Percentiles rank a stretch among this genome's conserved stretches.
Conservation (phyloP, 345 rosid genomes). For the Euphorbia lathyris region DNA sequence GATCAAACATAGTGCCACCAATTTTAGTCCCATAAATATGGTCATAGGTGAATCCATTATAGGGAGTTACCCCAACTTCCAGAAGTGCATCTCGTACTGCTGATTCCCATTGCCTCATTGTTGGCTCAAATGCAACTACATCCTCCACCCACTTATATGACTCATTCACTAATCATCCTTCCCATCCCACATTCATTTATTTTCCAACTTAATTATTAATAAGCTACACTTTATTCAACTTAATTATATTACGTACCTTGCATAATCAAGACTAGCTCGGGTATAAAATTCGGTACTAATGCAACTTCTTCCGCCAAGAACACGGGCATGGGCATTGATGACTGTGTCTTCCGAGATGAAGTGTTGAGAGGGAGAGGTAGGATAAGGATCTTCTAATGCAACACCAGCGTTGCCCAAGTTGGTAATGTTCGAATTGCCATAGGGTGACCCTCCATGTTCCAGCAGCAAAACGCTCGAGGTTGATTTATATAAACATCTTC, state of each 20-base stretch:
- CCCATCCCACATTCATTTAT: slow-evolving; percentile 22
- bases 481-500: no score
- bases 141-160: slow-evolving; percentile 28
- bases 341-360: slow-evolving; percentile 31
- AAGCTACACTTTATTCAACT: no score
- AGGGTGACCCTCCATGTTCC: slow-evolving; percentile 30
- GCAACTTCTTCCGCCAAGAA: slow-evolving; percentile 21
- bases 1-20: slow-evolving; percentile 28
- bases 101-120: slow-evolving; percentile 21
- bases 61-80: slow-evolving; percentile 20
- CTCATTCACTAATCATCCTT: slow-evolving; percentile 16
- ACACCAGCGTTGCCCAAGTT: slow-evolving; percentile 21
- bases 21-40: slow-evolving; percentile 26
- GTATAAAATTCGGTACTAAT: slow-evolving; percentile 24
- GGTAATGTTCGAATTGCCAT: slow-evolving; percentile 27
- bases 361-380: slow-evolving; percentile 27
- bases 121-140: slow-evolving; percentile 23
- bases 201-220: neutral
- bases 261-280: slow-evolving; percentile 10
- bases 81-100: slow-evolving; percentile 22
- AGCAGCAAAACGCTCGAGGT: slow-evolving; percentile 25
- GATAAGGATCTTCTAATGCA: slow-evolving; percentile 20
- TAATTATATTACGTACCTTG: slow-evolving; percentile 10
- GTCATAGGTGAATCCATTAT: slow-evolving; percentile 29
- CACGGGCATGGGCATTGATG: slow-evolving; percentile 24